Percentiles rank a stretch among this genome's conserved stretches.
These are phyloP conservation scores for Paecilomyces sp. DNA, from an alignment of 2,329 filamentous ascomycete species.

Conservation along the genomic window DNA sequence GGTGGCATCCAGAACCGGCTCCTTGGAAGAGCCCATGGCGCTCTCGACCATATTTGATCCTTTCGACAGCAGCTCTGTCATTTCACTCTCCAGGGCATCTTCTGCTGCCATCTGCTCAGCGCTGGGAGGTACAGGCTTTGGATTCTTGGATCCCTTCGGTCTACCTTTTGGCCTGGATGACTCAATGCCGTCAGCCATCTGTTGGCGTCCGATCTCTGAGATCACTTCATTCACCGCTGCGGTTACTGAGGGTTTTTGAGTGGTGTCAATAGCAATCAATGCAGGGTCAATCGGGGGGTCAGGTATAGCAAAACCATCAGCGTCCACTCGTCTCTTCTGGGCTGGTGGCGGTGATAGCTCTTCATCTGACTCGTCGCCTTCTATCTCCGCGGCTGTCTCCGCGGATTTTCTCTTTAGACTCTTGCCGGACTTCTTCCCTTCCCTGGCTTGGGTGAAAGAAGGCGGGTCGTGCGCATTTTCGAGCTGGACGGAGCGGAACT, in stretches of 20 bases:
- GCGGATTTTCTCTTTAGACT: slow-evolving; percentile 22
- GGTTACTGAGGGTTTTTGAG: slow-evolving; percentile 13
- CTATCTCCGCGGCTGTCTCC: slow-evolving; percentile 33
- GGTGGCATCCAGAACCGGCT: slow-evolving; percentile 17
- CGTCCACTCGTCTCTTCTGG: slow-evolving; percentile 46
- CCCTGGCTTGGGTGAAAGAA: slow-evolving; percentile 57
- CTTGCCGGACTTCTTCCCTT: slow-evolving; percentile 48
- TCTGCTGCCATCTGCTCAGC: slow-evolving; percentile 55
- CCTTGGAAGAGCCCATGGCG: slow-evolving; percentile 7
- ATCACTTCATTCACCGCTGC: slow-evolving; percentile 14
- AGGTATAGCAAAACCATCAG: slow-evolving; percentile 64
- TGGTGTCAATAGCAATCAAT: slow-evolving; percentile 19
- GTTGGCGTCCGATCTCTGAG: slow-evolving; percentile 14
- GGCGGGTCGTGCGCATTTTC: slow-evolving; percentile 77
- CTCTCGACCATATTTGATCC: slow-evolving; percentile 30
- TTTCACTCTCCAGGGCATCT: slow-evolving; percentile 58
- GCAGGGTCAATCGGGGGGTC: slow-evolving; percentile 39
- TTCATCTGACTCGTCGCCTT: slow-evolving; percentile 38
- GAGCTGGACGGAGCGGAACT: slow-evolving; percentile 55
- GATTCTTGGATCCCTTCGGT: slow-evolving; percentile 22
- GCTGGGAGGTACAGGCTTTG: slow-evolving; percentile 31
- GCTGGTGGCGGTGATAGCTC: slow-evolving; percentile 9
- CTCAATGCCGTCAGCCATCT: not conserved
- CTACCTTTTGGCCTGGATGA: slow-evolving; percentile 16
- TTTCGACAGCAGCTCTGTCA: slow-evolving; percentile 56